A percentile compares a stretch with the other conserved stretches of the same genome.
Evolutionary conservation across 2,329 filamentous ascomycete genomes (phyloP).

Genomic region (Cercospora sp.): DNA sequence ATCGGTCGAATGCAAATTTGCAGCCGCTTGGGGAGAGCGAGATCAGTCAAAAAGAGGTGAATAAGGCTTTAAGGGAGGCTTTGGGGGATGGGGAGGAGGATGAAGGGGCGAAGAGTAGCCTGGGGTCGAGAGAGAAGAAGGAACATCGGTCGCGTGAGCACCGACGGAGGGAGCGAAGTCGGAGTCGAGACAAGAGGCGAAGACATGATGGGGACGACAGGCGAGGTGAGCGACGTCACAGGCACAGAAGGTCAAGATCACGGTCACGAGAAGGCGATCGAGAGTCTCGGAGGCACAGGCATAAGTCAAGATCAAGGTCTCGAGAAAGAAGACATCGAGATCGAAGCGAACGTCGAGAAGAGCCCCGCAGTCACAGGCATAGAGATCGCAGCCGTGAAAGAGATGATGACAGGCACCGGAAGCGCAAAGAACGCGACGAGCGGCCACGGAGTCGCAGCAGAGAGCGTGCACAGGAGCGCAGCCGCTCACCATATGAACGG

Average conservation of each 20-base stretch:
- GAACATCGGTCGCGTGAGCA: conserved; percentile 28
- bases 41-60: conserved; percentile 56
- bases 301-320: conserved; percentile 27
- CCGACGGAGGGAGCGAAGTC: conserved; percentile 31
- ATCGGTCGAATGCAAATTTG: conserved; percentile 64
- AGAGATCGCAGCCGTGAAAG: conserved; percentile 27
- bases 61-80: conserved; percentile 54
- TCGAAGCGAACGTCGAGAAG: conserved; percentile 1
- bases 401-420: conserved; percentile 15
- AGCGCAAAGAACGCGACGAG: conserved; percentile 21
- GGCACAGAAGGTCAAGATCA: conserved; percentile 32
- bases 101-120: conserved; percentile 28
- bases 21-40: conserved; percentile 58
- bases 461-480: conserved; percentile 22
- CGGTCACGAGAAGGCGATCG: conserved; percentile 32
- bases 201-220: conserved; percentile 24
- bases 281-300: conserved; percentile 32
- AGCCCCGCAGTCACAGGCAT: conserved; percentile 21
- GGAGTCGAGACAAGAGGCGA: conserved; percentile 29
- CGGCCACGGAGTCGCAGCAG: conserved; percentile 19
- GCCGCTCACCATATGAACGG: conserved; percentile 27
- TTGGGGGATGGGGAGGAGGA: conserved; percentile 45
- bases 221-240: conserved; percentile 27
- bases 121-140: conserved; percentile 21
- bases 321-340: conserved; percentile 2